phyloP scores from a whole-genome alignment of 2,329 filamentous ascomycete genomes.

The Dactylonectria estremocensis region DNA sequence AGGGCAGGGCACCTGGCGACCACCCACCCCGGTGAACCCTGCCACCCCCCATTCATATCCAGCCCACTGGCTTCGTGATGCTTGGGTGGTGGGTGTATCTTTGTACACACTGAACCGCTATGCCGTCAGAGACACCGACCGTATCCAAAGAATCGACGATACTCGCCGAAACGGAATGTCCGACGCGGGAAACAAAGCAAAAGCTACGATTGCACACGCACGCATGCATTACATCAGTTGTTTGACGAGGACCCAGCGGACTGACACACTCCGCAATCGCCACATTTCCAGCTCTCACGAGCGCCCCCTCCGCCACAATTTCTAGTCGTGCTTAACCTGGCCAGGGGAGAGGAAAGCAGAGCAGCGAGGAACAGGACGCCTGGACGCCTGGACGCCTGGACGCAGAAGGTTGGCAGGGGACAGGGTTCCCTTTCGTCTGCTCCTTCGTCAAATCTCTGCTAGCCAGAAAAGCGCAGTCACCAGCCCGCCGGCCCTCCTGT shows the following conservation, averaged over 20 bases:
- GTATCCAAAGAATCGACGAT: constrained; percentile 34
- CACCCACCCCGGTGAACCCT: constrained; percentile 33
- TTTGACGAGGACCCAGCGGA: constrained; percentile 8
- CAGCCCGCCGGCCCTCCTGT: constrained; percentile 36
- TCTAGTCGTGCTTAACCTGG: constrained; percentile 40
- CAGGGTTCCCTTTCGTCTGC: constrained; percentile 43
- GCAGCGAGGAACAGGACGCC: constrained; percentile 39
- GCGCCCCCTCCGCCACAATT: constrained; percentile 48
- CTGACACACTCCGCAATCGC: constrained; percentile 36
- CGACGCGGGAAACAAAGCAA: constrained; percentile 33
- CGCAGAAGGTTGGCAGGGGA: constrained; percentile 45
- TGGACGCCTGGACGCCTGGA: constrained; percentile 37
- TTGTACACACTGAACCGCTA: constrained; percentile 24
- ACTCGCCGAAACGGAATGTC: constrained; percentile 29
- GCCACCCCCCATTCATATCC: constrained; percentile 41
- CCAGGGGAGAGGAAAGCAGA: constrained; percentile 41
- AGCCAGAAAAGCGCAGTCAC: constrained; percentile 40
- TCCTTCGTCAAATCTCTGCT: constrained; percentile 38
- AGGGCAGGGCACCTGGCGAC: constrained; percentile 41
- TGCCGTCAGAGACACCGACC: constrained; percentile 27
- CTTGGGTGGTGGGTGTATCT: constrained; percentile 26
- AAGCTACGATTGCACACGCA: constrained; percentile 25
- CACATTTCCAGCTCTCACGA: constrained; percentile 30
- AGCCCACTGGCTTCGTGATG: constrained; percentile 46
- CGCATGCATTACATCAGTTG: constrained; percentile 33